Evolutionary conservation across 164 flowering plant genomes (phyloP).

Genomic region (Taxillus chinensis): DNA sequence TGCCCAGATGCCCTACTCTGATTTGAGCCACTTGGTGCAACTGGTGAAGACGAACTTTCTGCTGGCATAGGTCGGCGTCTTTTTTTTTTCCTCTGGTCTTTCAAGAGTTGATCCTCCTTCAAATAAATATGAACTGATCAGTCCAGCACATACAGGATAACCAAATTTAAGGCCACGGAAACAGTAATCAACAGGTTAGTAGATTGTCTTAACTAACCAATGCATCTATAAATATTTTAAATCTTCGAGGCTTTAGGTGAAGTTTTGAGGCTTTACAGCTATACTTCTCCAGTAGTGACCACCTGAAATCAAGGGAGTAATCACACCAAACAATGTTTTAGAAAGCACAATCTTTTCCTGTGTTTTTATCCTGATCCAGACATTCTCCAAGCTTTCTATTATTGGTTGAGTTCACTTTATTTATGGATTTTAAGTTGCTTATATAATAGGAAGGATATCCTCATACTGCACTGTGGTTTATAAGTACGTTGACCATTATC

Average conservation of each 20-base stretch:
- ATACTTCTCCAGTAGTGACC: slow-evolving; percentile 93
- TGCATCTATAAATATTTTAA: slow-evolving; percentile 78
- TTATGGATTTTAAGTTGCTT: too few relatives aligned
- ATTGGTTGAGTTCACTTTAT: too few relatives aligned
- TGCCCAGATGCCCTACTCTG: slow-evolving; percentile 40
- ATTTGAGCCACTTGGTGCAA: slow-evolving; percentile 28
- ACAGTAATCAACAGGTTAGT: not conserved
- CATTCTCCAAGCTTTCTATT: too few relatives aligned
- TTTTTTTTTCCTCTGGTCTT: slow-evolving; percentile 70
- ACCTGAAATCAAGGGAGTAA: slow-evolving; percentile 39
- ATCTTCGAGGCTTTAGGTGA: slow-evolving; percentile 91
- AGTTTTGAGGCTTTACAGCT: slow-evolving; percentile 97
- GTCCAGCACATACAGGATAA: slow-evolving; percentile 11
- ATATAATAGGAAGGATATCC: too few relatives aligned
- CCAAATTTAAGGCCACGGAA: not conserved
- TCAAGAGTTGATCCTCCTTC: slow-evolving; percentile 94
- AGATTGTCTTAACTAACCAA: slow-evolving; percentile 52
- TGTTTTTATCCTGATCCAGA: too few relatives aligned
- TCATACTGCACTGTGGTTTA: too few relatives aligned
- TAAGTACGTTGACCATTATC: too few relatives aligned
- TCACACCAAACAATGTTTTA: not conserved
- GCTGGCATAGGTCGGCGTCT: slow-evolving; percentile 44
- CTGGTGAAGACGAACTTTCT: slow-evolving; percentile 35
- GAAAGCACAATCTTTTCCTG: not conserved
- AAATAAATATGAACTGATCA: slow-evolving; percentile 15